Evolutionary conservation across 495 filamentous ascomycete species (phyloP), one percentile per base, ranked within the genome.

Genomic region (Evernia prunastri): DNA sequence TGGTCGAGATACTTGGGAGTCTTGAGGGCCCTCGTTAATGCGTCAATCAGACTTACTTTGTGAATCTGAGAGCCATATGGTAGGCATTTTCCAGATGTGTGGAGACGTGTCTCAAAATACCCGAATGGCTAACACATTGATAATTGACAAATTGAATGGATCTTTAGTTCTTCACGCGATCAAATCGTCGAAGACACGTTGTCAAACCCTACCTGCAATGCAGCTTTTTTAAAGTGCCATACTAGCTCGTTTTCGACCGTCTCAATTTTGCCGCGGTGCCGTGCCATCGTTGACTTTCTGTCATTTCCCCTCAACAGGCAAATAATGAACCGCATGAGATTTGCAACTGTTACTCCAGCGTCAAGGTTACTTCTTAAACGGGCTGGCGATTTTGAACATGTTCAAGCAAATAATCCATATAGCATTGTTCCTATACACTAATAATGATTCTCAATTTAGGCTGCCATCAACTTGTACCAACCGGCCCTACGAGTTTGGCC

Each of bases 11-110:
- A 35, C 36, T 7, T 49, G 27, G 4, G 20, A 49, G 18, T 27
- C 20, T 56, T 47, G 17, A 13, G 5, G 27, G 15, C 36, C 11
- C n/a, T 43, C n/a, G n/a, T n/a, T n/a, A n/a, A n/a, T n/a, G n/a
- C n/a, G 51, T 17, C 43, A 10, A 40, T 40, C 27, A 60, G 23
- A 79, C 87, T 71, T 81, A 97, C 94, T 98, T 79, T 98, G 94
- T 66, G 87, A 84, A 73, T 98, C 94, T 68, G 92, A 89, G 66
- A 98, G 81, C 94, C 94, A 98, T 88, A 96, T 95, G 63, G 88
- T 81, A 60, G 86, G 85, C 85, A 88, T 81, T 25, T 61, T 74
- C 70, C 40, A 29, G 10, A n/a, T 12, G 20, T 20, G 18, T 25
- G 31, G 20, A 17, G 25, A 31, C 51, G 27, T 33, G 10, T 3